Percentiles rank a stretch among this genome's conserved stretches.
Evolutionary conservation across 2,329 filamentous ascomycete genomes (phyloP).

Genomic region (Fusarium incarnatum): DNA sequence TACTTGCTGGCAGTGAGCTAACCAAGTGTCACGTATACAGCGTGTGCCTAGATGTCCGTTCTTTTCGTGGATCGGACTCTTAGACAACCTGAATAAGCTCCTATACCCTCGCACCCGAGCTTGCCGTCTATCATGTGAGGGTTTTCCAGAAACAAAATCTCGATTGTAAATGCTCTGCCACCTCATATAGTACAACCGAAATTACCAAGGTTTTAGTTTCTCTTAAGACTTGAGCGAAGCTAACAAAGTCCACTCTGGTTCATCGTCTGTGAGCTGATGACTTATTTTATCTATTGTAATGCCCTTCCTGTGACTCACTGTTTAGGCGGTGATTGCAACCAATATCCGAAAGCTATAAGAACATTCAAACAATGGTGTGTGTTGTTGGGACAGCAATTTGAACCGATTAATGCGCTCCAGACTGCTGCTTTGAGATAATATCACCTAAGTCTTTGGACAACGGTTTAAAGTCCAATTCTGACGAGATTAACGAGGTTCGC

Average conservation of each 20-base stretch:
- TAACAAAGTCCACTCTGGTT: neutral
- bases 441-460: neutral
- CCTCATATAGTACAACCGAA: neutral
- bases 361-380: neutral
- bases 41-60: neutral
- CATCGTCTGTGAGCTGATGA: neutral
- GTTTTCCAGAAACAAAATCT: neutral
- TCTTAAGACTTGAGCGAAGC: neutral
- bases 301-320: neutral
- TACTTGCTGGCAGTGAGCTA: neutral
- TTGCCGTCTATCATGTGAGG: neutral
- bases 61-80: neutral
- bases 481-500: constrained; percentile 10
- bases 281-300: neutral
- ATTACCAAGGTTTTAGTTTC: neutral
- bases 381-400: neutral
- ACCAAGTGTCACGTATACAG: neutral
- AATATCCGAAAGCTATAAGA: neutral
- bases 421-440: neutral
- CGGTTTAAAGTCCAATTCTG: neutral
- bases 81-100: neutral
- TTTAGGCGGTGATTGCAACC: too few relatives aligned
- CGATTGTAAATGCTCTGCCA: neutral
- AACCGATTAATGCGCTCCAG: neutral
- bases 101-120: neutral